Conservation (phyloP, 768 basidiomycete species). For the Collybiopsis luxurians region DNA sequence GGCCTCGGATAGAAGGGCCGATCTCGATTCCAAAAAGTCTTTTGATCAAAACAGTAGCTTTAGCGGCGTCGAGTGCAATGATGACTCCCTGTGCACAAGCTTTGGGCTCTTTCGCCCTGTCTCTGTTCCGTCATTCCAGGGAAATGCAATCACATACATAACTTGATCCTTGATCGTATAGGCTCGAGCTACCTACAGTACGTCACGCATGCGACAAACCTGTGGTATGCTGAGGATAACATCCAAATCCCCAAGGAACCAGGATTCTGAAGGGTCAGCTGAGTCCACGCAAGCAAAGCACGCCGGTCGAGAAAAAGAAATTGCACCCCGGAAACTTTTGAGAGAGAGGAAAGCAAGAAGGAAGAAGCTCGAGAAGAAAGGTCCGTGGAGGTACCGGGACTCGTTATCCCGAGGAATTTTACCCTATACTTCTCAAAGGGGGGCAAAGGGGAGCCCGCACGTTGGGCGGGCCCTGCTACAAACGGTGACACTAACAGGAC, state of each 20-base stretch:
- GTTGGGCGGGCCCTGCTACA: neutral
- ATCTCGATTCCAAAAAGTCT: neutral
- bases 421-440: neutral
- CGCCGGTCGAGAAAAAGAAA: neutral
- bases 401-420: constrained; percentile 2
- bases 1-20: neutral
- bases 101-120: neutral
- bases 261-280: neutral
- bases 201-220: neutral
- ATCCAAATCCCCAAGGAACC: neutral
- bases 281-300: no score
- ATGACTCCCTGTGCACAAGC: neutral
- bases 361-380: no score
- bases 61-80: neutral
- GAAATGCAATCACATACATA: constrained; percentile 1
- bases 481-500: neutral
- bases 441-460: neutral
- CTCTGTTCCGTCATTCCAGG: constrained; percentile 2
- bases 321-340: neutral
- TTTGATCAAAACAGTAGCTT: neutral
- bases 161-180: neutral
- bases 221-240: neutral
- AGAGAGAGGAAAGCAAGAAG: no score
- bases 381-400: constrained; percentile 4
- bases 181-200: neutral